Conservation (phyloP, 495 filamentous ascomycete species). For the Platismatia glauca region DNA sequence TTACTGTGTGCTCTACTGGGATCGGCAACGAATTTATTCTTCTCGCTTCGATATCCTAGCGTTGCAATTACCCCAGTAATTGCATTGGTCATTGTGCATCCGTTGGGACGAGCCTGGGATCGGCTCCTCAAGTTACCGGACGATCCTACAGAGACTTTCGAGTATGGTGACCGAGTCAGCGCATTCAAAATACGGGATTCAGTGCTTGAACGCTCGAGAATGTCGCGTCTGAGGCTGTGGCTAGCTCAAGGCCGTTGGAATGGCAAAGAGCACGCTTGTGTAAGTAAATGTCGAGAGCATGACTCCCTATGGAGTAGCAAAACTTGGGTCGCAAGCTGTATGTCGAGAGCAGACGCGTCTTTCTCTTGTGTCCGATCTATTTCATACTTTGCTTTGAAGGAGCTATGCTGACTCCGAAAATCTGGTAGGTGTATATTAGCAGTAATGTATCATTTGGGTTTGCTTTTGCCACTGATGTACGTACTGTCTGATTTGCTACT, state of each 20-base stretch:
- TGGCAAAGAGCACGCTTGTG: conserved; percentile 77
- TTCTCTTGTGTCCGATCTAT: not conserved
- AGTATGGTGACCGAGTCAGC: conserved; percentile 36
- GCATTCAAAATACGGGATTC: not conserved
- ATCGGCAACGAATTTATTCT: conserved; percentile 76
- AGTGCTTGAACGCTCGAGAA: not conserved
- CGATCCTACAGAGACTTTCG: conserved; percentile 54
- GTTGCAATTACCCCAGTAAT: conserved; percentile 81
- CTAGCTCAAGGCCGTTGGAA: conserved; percentile 76
- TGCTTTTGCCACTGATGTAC: conserved; percentile 60
- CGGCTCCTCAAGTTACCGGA: conserved; percentile 49
- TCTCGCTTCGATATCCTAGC: conserved; percentile 75
- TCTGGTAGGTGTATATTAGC: conserved; percentile 54
- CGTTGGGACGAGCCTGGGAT: conserved; percentile 72
- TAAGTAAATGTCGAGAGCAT: not conserved
- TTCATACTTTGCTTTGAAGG: not conserved
- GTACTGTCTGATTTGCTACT: not conserved
- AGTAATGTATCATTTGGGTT: conserved; percentile 90
- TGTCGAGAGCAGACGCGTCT: not conserved
- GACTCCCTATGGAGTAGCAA: not conserved
- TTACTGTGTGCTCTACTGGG: conserved; percentile 70
- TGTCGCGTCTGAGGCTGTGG: conserved; percentile 46
- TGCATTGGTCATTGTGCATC: conserved; percentile 71
- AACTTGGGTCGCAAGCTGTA: not conserved
- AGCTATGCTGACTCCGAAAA: not conserved